phyloP scores from a whole-genome alignment of 805 yeast genomes.

The Metschnikowia lunata region DNA sequence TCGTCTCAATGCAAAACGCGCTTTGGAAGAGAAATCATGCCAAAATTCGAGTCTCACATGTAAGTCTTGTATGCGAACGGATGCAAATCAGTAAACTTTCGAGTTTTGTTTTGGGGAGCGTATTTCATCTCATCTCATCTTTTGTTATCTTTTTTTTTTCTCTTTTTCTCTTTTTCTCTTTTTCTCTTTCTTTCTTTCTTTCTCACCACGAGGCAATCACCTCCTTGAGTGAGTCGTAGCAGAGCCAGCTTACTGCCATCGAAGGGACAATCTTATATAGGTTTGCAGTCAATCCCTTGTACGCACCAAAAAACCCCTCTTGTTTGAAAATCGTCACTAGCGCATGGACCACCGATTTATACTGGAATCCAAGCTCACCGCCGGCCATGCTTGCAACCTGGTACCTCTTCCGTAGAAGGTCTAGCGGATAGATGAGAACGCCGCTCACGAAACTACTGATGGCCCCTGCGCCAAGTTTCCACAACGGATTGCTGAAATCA shows the following conservation, averaged over 20 bases:
- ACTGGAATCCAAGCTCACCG: slow-evolving; percentile 76
- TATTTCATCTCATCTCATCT: too few relatives aligned
- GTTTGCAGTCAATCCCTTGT: slow-evolving; percentile 74
- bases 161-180: background rate
- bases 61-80: too few relatives aligned
- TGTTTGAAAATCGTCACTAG: slow-evolving; percentile 57
- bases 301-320: slow-evolving; percentile 74
- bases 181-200: background rate
- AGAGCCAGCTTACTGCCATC: slow-evolving; percentile 94
- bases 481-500: slow-evolving; percentile 44
- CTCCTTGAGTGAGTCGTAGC: slow-evolving; percentile 67
- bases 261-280: slow-evolving; percentile 88
- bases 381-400: slow-evolving; percentile 84
- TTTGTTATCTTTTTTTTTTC: too few relatives aligned
- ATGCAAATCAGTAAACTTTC: too few relatives aligned
- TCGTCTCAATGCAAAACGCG: too few relatives aligned
- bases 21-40: too few relatives aligned
- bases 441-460: slow-evolving; percentile 87
- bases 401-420: slow-evolving; percentile 79
- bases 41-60: too few relatives aligned
- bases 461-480: slow-evolving; percentile 77
- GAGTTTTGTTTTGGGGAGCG: too few relatives aligned
- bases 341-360: slow-evolving; percentile 74
- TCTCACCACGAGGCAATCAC: slow-evolving; percentile 28
- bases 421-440: slow-evolving; percentile 86